Evolutionary conservation across 2,329 filamentous ascomycete species (phyloP).

Genomic region (Ophidiomyces ophidiicola): DNA sequence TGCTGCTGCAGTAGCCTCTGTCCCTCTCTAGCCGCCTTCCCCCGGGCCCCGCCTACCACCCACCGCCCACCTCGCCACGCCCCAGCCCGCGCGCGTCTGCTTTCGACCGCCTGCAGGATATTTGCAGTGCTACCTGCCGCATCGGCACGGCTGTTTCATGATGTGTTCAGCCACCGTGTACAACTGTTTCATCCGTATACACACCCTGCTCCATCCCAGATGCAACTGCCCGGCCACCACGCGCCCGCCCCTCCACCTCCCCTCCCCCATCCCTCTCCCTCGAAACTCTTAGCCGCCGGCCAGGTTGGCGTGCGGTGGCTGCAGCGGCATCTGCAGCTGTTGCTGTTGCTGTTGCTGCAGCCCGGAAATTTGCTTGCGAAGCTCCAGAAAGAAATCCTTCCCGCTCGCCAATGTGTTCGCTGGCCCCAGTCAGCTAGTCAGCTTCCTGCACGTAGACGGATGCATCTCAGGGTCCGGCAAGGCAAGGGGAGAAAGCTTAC

Average conservation of each 20-base stretch:
- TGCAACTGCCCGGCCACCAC: neutral
- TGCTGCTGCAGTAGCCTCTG: no score
- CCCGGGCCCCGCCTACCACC: no score
- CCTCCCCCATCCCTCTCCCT: neutral
- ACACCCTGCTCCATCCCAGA: neutral
- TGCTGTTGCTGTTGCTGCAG: slow-evolving; percentile 31
- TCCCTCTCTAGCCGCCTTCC: no score
- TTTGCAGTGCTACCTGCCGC: neutral
- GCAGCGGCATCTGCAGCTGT: no score
- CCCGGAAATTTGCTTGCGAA: slow-evolving; percentile 36
- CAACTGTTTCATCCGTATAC: neutral
- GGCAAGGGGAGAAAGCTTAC: no score
- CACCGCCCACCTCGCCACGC: no score
- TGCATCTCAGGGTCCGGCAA: no score
- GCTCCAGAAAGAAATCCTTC: slow-evolving; percentile 40
- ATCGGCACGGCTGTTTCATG: neutral
- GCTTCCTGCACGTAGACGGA: neutral
- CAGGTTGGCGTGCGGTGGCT: slow-evolving; percentile 23
- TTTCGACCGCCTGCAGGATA: no score
- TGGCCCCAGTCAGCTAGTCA: slow-evolving; percentile 18
- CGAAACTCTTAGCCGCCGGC: slow-evolving; percentile 24
- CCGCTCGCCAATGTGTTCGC: slow-evolving; percentile 39
- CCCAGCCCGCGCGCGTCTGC: no score
- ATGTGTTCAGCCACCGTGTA: neutral
- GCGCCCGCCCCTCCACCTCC: no score